Conservation (phyloP, 2,329 filamentous ascomycete species). For the Fusarium sarcochroum region DNA sequence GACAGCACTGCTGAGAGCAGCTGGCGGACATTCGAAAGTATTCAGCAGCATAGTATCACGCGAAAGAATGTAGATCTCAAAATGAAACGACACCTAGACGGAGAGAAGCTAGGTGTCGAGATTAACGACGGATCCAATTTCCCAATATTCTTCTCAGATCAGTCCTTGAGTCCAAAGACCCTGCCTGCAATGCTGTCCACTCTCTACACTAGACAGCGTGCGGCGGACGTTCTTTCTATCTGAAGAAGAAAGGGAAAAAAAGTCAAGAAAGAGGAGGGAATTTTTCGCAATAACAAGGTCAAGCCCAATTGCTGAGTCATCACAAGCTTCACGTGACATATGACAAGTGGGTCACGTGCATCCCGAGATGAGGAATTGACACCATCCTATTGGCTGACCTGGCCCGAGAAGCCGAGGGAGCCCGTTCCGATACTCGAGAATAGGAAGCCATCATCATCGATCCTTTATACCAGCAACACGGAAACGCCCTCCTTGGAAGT, state of each 20-base stretch:
- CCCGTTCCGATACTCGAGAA: slow-evolving; percentile 45
- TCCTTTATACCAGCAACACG: slow-evolving; percentile 7
- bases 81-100: slow-evolving; percentile 70
- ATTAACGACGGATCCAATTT: slow-evolving; percentile 70
- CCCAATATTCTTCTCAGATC: slow-evolving; percentile 61
- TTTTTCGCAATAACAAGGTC: slow-evolving; percentile 13
- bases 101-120: slow-evolving; percentile 63
- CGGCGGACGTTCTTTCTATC: slow-evolving; percentile 66
- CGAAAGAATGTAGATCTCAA: slow-evolving; percentile 67
- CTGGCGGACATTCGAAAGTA: not conserved
- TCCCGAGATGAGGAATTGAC: slow-evolving; percentile 56
- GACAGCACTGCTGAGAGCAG: no score
- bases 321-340: slow-evolving; percentile 7
- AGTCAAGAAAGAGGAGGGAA: slow-evolving; percentile 2
- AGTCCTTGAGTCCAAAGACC: slow-evolving; percentile 55
- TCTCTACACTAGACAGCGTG: slow-evolving; percentile 52
- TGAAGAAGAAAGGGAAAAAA: slow-evolving; percentile 58
- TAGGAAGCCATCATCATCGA: slow-evolving; percentile 46
- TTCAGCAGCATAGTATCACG: not conserved
- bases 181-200: slow-evolving; percentile 49
- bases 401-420: slow-evolving; percentile 61
- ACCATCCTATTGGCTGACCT: slow-evolving; percentile 56
- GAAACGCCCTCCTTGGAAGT: slow-evolving; percentile 21
- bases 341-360: slow-evolving; percentile 47
- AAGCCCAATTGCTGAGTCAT: slow-evolving; percentile 13